Conservation (phyloP, 208 protist species). For the Wallacemonas sp. region DNA sequence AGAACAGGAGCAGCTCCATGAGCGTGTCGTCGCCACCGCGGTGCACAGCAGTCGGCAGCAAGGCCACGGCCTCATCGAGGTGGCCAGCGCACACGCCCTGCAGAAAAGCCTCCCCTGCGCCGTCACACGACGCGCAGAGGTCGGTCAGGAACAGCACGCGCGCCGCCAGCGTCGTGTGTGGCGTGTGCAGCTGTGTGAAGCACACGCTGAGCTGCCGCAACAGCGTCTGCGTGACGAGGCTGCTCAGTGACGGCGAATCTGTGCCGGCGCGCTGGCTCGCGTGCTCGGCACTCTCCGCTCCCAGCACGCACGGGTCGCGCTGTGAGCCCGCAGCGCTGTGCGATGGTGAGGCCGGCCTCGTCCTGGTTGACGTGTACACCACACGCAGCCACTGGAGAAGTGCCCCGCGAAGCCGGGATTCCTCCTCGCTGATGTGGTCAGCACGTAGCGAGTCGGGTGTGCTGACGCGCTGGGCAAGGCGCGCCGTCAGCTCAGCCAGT, state of each 20-base stretch:
- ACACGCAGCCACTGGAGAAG: constrained; percentile 7
- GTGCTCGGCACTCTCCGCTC: too few relatives aligned
- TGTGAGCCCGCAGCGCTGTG: too few relatives aligned
- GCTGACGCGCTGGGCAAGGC: background rate
- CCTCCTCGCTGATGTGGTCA: background rate
- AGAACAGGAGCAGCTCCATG: constrained; percentile 34
- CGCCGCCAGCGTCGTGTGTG: background rate
- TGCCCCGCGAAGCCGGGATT: background rate
- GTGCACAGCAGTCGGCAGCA: constrained; percentile 1
- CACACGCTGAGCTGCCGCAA: background rate
- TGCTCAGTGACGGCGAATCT: too few relatives aligned
- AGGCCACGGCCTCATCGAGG: background rate
- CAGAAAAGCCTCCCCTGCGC: background rate
- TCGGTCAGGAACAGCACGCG: constrained; percentile 6
- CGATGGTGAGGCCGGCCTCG: background rate
- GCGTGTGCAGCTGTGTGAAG: background rate
- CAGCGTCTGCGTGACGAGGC: background rate
- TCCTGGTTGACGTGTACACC: background rate
- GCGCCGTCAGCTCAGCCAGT: background rate
- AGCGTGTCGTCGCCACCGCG: constrained; percentile 16
- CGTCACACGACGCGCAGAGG: background rate
- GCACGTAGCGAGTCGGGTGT: background rate
- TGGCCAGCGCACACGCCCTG: background rate
- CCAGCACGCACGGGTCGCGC: too few relatives aligned
- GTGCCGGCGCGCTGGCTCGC: too few relatives aligned